Conservation (phyloP, 2,329 filamentous ascomycete species). For the Fusarium palustre region DNA sequence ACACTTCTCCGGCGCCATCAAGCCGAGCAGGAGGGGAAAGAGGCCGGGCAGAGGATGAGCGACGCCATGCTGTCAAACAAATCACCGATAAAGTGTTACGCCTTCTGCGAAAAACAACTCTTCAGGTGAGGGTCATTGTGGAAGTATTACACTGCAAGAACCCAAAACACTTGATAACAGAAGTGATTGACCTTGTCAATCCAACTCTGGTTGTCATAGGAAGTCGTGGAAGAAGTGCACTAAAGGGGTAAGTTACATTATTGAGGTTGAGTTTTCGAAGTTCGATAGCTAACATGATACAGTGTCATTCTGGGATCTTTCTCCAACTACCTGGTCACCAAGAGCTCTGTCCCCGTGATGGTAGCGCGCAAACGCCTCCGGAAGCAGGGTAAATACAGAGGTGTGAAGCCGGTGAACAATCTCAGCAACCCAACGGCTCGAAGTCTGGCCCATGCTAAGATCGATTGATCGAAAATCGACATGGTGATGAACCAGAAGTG, state of each 20-base stretch:
- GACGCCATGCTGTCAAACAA: conserved; percentile 81
- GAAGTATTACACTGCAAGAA: conserved; percentile 99
- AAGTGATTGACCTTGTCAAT: conserved; percentile 93
- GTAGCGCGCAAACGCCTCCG: conserved; percentile 90
- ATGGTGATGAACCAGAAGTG: conserved; percentile 5
- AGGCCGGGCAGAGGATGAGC: conserved; percentile 78
- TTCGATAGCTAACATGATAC: conserved; percentile 49
- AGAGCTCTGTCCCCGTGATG: conserved; percentile 97
- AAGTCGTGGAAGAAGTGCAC: conserved; percentile 87
- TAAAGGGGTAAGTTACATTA: conserved; percentile 80
- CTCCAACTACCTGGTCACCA: conserved; percentile 96
- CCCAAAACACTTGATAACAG: conserved; percentile 93
- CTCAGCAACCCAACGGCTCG: conserved; percentile 75
- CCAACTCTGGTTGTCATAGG: conserved; percentile 95
- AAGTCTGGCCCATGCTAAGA: conserved; percentile 77
- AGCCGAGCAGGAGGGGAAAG: conserved; percentile 63
- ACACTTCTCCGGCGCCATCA: conserved; percentile 61
- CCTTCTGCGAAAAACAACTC: conserved; percentile 86
- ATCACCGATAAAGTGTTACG: conserved; percentile 89
- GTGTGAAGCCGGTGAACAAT: conserved; percentile 83
- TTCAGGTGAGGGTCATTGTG: conserved; percentile 93
- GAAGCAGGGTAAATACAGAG: conserved; percentile 86
- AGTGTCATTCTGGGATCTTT: conserved; percentile 96
- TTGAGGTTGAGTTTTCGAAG: background rate
- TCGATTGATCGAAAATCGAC: conserved; percentile 65